Conservation (phyloP, 225 moss, liverwort and hornwort species). For the Polytrichum formosum region DNA sequence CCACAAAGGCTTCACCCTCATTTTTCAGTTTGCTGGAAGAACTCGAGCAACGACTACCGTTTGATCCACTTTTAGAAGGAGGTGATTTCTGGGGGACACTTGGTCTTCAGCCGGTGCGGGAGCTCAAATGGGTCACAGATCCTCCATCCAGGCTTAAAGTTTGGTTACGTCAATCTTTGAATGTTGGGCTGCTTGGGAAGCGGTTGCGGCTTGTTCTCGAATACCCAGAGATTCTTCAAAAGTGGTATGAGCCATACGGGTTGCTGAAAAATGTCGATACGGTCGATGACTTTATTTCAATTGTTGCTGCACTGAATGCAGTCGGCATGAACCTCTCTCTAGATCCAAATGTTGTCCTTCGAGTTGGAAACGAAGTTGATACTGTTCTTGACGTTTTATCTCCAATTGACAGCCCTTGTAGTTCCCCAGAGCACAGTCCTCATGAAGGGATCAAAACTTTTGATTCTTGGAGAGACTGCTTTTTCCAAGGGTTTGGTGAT, state of each 20-base stretch:
- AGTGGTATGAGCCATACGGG: slow-evolving; percentile 1
- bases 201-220: background rate
- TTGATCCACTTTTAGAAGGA: background rate
- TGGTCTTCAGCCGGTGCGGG: slow-evolving; percentile 1
- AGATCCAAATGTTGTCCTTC: background rate
- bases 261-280: background rate
- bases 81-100: slow-evolving; percentile 3
- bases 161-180: slow-evolving; percentile 5
- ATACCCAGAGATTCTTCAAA: slow-evolving; percentile 1
- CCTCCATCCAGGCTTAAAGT: background rate
- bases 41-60: slow-evolving; percentile 3
- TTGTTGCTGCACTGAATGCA: background rate
- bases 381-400: slow-evolving; percentile 1
- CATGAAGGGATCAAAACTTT: background rate
- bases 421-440: background rate
- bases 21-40: slow-evolving; percentile 5
- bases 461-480: background rate
- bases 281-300: slow-evolving; percentile 2
- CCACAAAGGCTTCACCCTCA: background rate
- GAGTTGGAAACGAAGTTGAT: background rate
- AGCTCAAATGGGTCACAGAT: slow-evolving; percentile 1
- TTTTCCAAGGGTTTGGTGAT: background rate
- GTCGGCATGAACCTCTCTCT: background rate
- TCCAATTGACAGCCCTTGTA: slow-evolving; percentile 7
- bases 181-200: background rate